Base-by-base conservation (phyloP, 2,329 filamentous ascomycete species). In the Alternaria ethzedia region DNA sequence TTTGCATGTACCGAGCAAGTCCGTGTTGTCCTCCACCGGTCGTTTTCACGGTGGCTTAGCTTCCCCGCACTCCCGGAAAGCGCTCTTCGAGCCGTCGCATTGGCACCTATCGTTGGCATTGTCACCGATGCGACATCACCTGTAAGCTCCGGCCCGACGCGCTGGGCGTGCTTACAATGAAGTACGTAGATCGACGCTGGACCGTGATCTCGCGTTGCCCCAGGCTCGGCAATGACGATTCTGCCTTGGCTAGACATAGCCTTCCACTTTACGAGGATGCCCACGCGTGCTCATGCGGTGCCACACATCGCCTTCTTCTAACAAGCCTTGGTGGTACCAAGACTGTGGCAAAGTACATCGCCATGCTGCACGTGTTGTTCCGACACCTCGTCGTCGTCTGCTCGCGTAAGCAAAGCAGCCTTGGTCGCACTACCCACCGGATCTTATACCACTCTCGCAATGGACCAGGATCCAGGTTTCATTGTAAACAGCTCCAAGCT, bases 151-250 rank as follows among this genome's bases (percentile, higher is more conserved):
- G 51, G 50, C 15, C 59, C 59, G 30, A 20, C 21, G 23, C 17
- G 32, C 60, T 66, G n/a, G 54, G 63, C 49, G 21, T 50, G 57
- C 57, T 57, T 58, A 58, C 49, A 49, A 6, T 15, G 28, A 4
- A n/a, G 25, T 58, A 25, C 28, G n/a, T 30, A 32, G 50, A 66
- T 66, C 64, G 63, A 30, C 32, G 15, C 21, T 23, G 47, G 57
- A 51, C 62, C 51, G 45, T 50, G 47, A 68, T 68, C 66, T 59
- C 47, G 51, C 51, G 61, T 54, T 44, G 54, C 26, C 21, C 21
- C 13, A 51, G 57, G 59, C 66, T 69, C 23, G 62, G 62, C 58
- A 50, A 68, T 70, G 66, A 63, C 66, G 66, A 61, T 52, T 44
- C 41, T 64, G 61, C 58, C 66, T 68, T 70, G 66, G 50, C 61